Evolutionary conservation across 2,329 filamentous ascomycete genomes (phyloP), one percentile per base, ranked within the genome.

Genomic region (Seiridium cupressi): DNA sequence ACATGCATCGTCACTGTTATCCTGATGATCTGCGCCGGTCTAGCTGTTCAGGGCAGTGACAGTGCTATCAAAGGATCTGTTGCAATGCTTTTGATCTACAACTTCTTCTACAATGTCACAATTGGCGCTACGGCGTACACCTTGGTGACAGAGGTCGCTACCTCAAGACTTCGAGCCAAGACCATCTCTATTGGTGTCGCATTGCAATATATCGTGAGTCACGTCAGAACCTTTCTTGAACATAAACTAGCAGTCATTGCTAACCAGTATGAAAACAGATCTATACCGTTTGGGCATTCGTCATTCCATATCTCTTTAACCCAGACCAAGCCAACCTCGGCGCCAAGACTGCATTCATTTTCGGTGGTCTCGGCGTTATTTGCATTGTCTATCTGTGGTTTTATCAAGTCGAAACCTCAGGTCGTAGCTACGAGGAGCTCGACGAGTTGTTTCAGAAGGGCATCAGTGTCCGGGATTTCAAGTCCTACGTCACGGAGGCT

Each of bases 331-430:
- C 65, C 0, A 74, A 77, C 13, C 68, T 80, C 0, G 73, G 74
- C 6, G 76, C 72, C 1, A 79, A 79, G 64, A 75, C 75, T 0
- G 69, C 70, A 0, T 79, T 79, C 53, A 66, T 79, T 3, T 80
- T 77, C 60, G 73, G 71, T 0, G 75, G 67, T 0, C 59, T 74
- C 4, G 63, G 66, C 40, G 60, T 72, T 2, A 26, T 72, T 26
- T 69, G 61, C 34, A 65, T 67, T 5, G 60, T 72, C n/a, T 75
- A 68, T 57, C 40, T 77, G 6, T 66, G 66, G 64, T 68, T 71
- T 18, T 71, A 62, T 44, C 68, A 76, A 71, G 79, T 79, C 5
- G 69, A 73, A 59, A 71, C 69, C 11, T 57, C 63, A 3, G 63
- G 63, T 10, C 58, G 66, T 6, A 64, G 62, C 3, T 67, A 64